A percentile compares a stretch with the other conserved stretches of the same genome.
Evolutionary conservation across 768 basidiomycete genomes (phyloP).

Genomic region (Suillus paluster): DNA sequence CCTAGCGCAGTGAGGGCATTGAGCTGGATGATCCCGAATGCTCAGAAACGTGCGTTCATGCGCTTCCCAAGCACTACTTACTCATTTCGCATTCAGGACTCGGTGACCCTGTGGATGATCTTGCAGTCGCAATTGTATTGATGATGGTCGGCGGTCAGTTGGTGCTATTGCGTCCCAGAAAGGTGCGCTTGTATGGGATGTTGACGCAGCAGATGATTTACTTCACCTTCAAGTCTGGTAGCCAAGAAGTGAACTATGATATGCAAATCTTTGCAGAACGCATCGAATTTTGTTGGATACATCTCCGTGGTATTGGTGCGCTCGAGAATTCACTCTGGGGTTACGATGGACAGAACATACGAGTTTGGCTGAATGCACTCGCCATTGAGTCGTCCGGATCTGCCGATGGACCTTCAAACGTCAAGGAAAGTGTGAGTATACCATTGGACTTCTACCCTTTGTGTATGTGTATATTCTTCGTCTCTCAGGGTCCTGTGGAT

Average conservation of each 20-base stretch:
- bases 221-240: slow-evolving; percentile 59
- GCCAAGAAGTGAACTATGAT: slow-evolving; percentile 94
- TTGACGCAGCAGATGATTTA: not conserved
- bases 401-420: slow-evolving; percentile 49
- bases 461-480: slow-evolving; percentile 55
- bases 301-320: slow-evolving; percentile 89
- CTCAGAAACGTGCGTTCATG: slow-evolving; percentile 81
- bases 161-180: slow-evolving; percentile 86
- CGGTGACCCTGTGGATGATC: slow-evolving; percentile 92
- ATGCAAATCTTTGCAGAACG: slow-evolving; percentile 95
- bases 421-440: slow-evolving; percentile 94
- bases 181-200: slow-evolving; percentile 49
- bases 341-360: slow-evolving; percentile 87
- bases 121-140: slow-evolving; percentile 91
- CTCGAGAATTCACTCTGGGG: slow-evolving; percentile 98
- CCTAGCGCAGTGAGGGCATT: slow-evolving; percentile 86
- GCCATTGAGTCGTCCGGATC: slow-evolving; percentile 72
- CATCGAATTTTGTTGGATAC: slow-evolving; percentile 99
- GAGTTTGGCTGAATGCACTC: slow-evolving; percentile 95
- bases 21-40: slow-evolving; percentile 96
- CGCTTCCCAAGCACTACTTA: slow-evolving; percentile 9
- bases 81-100: slow-evolving; percentile 59
- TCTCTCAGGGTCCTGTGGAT: slow-evolving; percentile 7
- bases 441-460: slow-evolving; percentile 94
- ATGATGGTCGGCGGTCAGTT: slow-evolving; percentile 95